These are phyloP conservation scores for Chlorella sp. DNA, from an alignment of 139 green algal species.

Conservation along the genomic window DNA sequence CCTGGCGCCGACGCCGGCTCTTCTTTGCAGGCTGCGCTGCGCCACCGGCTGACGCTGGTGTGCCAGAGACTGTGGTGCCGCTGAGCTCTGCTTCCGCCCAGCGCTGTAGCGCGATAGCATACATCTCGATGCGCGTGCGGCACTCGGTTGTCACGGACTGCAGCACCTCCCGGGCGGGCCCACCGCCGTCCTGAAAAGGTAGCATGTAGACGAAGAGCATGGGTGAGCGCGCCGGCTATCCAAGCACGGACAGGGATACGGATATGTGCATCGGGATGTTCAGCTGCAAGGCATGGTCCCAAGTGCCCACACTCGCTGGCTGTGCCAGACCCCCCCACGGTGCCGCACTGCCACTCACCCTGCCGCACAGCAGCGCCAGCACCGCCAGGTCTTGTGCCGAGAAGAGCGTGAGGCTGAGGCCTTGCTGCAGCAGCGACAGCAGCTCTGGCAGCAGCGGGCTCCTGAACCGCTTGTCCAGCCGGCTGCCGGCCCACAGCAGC, in stretches of 20 bases:
- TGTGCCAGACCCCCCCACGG: no score
- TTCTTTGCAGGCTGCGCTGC: background rate
- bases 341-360: background rate
- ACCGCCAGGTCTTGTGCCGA: slow-evolving; percentile 20
- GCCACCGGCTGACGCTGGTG: background rate
- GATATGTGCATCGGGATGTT: background rate
- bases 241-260: no score
- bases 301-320: no score
- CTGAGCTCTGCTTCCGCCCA: background rate
- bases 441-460: slow-evolving; percentile 12
- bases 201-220: no score
- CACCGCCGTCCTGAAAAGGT: background rate
- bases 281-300: background rate
- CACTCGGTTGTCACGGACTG: background rate
- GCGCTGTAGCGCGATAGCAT: background rate
- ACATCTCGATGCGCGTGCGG: background rate
- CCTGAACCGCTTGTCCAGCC: background rate
- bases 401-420: slow-evolving; percentile 38
- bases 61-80: background rate
- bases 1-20: background rate
- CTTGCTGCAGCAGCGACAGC: background rate
- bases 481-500: slow-evolving; percentile 37
- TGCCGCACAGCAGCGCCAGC: slow-evolving; percentile 18
- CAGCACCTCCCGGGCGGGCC: background rate
- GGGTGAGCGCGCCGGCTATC: no score